A percentile compares a stretch with the other conserved stretches of the same genome.
Conservation (phyloP, 148 eudicot species). For the Chenopodium album region DNA sequence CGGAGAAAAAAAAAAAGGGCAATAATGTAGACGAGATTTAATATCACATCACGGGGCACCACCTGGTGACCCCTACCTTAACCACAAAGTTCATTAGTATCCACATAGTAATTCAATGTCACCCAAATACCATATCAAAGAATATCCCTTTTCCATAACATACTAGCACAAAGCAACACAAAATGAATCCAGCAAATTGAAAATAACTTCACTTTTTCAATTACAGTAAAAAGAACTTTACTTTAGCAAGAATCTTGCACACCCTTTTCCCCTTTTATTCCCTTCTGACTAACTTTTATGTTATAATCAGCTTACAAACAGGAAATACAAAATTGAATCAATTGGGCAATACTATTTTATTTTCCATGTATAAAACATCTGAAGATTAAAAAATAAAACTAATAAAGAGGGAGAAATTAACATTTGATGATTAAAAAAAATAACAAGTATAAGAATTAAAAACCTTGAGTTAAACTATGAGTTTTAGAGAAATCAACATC, state of each 20-base stretch:
- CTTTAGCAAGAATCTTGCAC: background rate
- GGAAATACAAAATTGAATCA: background rate
- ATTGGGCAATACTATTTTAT: background rate
- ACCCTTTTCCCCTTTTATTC: background rate
- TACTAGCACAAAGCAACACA: background rate
- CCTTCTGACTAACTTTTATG: background rate
- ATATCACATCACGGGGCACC: no score
- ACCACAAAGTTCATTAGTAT: no score
- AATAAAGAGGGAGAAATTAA: no score
- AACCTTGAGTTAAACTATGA: slow-evolving; percentile 52
- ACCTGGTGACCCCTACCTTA: no score
- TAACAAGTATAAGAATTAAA: background rate
- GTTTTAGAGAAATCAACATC: slow-evolving; percentile 43
- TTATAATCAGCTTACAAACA: background rate
- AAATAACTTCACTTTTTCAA: no score
- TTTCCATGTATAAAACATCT: no score
- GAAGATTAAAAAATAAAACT: no score
- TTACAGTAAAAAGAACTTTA: background rate
- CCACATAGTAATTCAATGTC: background rate
- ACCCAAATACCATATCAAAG: background rate
- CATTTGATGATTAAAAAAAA: no score
- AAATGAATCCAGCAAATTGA: background rate
- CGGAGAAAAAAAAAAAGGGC: no score
- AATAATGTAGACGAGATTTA: no score
- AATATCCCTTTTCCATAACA: background rate